Evolutionary conservation across 441 rosid species (phyloP), one percentile per base, ranked within the genome.

Genomic region (Sinapis alba): DNA sequence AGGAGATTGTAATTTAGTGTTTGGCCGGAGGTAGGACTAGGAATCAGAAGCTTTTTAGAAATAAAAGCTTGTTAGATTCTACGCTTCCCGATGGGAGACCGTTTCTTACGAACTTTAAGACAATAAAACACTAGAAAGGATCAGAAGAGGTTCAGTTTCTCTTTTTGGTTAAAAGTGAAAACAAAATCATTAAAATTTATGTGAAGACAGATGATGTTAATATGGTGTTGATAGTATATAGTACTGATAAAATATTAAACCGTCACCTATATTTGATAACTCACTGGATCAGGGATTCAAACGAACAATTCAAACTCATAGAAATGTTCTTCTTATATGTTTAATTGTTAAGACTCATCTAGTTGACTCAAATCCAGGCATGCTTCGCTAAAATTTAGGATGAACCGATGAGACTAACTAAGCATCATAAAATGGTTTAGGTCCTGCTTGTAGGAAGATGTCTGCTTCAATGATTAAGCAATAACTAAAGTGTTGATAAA

Each of bases 51-150:
- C 70, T 68, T 76, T 75, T 51, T 4, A 9, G 54, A 50, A 54
- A 43, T 7, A 28, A 76, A 77, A 47, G 67, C 30, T 65, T 58
- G 71, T 65, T 77, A 58, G 58, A 51, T 71, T 77, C 71, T 70
- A 58, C 71, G 72, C 64, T 70, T 76, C 77, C 76, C 73, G 27
- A 77, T 71, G 69, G 76, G 76, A 59, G 68, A 77, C 76, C 68
- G 43, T 47, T 65, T 77, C 72, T 77, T 58, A 66, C 77, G 26
- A 60, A 50, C 28, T 77, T 66, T 65, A 20, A 77, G 80, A 50
- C 47, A 65, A 65, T 50, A 65, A 66, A 77, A 72, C 76, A 71
- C 68, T 58, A 43, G 7, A 59, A 59, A 60, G 51, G 5, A 59
- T 71, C 76, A 71, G 72, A 65, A 7, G 64, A 66, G 72, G n/a